A percentile compares a stretch with the other conserved stretches of the same genome.
phyloP scores from a whole-genome alignment of 768 basidiomycete species.

The Mycena amicta region DNA sequence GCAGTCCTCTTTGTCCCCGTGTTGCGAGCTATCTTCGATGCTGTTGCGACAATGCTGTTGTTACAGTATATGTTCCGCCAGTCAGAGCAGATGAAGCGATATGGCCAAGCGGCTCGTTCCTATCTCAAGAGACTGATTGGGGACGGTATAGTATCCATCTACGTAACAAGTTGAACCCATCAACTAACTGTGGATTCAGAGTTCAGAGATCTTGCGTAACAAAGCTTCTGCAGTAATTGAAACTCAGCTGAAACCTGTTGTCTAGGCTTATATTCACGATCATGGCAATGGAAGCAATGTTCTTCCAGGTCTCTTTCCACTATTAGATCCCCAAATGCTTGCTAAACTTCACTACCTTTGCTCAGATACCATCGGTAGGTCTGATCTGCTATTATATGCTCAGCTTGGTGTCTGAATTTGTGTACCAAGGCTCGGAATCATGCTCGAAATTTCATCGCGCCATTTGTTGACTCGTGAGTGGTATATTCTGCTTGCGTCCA shows the following conservation, averaged over 20 bases:
- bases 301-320: not conserved
- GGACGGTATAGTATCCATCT: not conserved
- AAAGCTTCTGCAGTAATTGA: no score
- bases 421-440: not conserved
- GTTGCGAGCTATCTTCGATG: not conserved
- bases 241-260: not conserved
- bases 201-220: no score
- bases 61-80: no score
- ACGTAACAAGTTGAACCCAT: not conserved
- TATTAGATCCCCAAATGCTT: not conserved
- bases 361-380: no score
- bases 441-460: slow-evolving; percentile 5
- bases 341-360: no score
- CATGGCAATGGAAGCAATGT: slow-evolving; percentile 13
- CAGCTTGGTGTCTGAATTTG: not conserved
- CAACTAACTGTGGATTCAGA: not conserved
- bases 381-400: not conserved
- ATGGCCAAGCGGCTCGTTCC: no score
- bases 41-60: not conserved
- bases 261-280: slow-evolving; percentile 4
- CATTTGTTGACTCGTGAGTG: slow-evolving; percentile 6
- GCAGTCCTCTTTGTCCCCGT: no score
- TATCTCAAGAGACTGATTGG: not conserved
- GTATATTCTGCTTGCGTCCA: no score
- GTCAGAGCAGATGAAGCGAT: no score